Conservation (phyloP, 805 yeast genomes). For the Debaryomyces hansenii region DNA sequence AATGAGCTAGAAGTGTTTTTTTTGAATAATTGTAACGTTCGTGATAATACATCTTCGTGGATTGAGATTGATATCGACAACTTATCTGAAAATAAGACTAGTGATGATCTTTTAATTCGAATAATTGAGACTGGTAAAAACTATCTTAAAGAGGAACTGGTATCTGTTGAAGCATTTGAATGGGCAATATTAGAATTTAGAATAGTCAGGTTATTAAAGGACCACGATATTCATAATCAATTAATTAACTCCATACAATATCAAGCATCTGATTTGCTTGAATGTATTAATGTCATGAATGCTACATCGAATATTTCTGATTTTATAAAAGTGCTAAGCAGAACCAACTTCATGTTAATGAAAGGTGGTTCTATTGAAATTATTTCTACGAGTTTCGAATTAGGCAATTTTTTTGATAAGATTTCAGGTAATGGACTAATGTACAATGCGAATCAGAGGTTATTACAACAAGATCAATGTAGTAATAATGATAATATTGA, state of each 20-base stretch:
- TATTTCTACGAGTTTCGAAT: too few relatives aligned
- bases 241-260: conserved; percentile 13
- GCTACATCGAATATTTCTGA: too few relatives aligned
- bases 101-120: not conserved
- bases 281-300: too few relatives aligned
- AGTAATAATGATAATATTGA: not conserved
- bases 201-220: not conserved
- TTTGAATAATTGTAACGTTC: not conserved
- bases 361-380: too few relatives aligned
- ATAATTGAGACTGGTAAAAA: not conserved
- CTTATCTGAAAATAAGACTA: conserved; percentile 2
- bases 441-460: too few relatives aligned
- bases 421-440: too few relatives aligned
- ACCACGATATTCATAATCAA: conserved; percentile 1
- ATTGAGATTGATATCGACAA: not conserved
- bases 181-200: conserved; percentile 4
- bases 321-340: too few relatives aligned
- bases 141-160: not conserved
- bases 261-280: conserved; percentile 10
- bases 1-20: not conserved
- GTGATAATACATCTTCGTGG: not conserved
- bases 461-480: not conserved
- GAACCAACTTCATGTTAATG: too few relatives aligned
- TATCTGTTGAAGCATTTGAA: not conserved
- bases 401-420: too few relatives aligned